Conservation (phyloP, 345 rosid genomes). For the Euphorbia tirucalli region DNA sequence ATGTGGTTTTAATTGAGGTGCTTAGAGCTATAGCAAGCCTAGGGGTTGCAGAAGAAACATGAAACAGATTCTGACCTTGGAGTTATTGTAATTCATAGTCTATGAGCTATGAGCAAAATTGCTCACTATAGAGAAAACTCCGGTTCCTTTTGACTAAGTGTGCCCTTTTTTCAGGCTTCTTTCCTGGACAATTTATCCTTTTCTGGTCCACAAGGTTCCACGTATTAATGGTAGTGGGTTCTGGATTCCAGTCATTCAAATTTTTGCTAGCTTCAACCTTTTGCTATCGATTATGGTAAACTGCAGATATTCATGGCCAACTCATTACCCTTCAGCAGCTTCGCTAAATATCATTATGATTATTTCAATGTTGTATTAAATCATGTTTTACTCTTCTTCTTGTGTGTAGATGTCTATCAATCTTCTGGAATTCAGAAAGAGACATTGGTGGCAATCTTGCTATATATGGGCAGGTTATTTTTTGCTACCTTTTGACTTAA, state of each 20-base stretch:
- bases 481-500: neutral
- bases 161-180: constrained; percentile 55
- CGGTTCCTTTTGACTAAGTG: constrained; percentile 2
- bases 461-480: constrained; percentile 84
- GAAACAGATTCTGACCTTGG: neutral
- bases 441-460: constrained; percentile 75
- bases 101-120: neutral
- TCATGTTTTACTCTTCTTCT: neutral
- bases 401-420: constrained; percentile 55
- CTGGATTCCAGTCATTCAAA: constrained; percentile 86
- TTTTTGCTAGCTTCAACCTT: constrained; percentile 69
- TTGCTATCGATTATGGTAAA: constrained; percentile 60
- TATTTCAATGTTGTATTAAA: neutral
- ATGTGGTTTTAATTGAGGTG: neutral
- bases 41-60: neutral
- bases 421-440: constrained; percentile 43
- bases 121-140: neutral
- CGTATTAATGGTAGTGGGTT: constrained; percentile 73
- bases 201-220: constrained; percentile 62
- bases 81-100: neutral
- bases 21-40: neutral
- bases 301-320: neutral
- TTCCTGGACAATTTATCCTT: constrained; percentile 48
- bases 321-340: neutral
- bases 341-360: neutral